Evolutionary conservation across 768 basidiomycete species (phyloP).

Genomic region (Asterophora parasitica): DNA sequence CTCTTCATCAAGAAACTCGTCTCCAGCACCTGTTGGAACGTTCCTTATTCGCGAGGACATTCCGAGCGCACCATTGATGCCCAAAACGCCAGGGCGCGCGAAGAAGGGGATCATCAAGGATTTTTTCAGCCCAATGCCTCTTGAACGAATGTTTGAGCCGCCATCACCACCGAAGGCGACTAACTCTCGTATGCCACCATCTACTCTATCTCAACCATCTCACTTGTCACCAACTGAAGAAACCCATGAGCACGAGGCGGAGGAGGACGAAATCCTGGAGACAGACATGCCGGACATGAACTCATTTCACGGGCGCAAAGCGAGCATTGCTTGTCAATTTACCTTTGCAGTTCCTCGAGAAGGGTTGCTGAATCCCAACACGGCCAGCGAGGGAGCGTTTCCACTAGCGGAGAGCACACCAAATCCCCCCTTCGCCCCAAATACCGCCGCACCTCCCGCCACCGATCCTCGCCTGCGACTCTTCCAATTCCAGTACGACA

Average conservation of each 20-base stretch:
- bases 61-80: conserved; percentile 47
- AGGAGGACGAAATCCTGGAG: conserved; percentile 42
- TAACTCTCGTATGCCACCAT: conserved; percentile 7
- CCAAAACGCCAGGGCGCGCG: conserved; percentile 59
- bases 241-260: background rate
- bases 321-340: conserved; percentile 56
- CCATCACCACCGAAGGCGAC: conserved; percentile 65
- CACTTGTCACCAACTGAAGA: background rate
- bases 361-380: conserved; percentile 24
- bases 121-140: conserved; percentile 82
- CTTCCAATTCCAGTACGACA: conserved; percentile 95
- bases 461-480: conserved; percentile 78
- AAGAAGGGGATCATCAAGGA: conserved; percentile 66
- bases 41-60: conserved; percentile 73
- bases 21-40: conserved; percentile 49
- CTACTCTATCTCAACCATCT: conserved; percentile 12
- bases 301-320: conserved; percentile 40
- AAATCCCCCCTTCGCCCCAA: conserved; percentile 27
- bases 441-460: conserved; percentile 30
- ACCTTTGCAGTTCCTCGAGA: conserved; percentile 65
- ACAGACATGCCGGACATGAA: conserved; percentile 47
- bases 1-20: conserved; percentile 22
- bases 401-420: conserved; percentile 67
- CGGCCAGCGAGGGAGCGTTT: conserved; percentile 20
- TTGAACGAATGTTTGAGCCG: conserved; percentile 93